Conservation (phyloP, 2,329 filamentous ascomycete species). For the Clarireedia homoeocarpa region DNA sequence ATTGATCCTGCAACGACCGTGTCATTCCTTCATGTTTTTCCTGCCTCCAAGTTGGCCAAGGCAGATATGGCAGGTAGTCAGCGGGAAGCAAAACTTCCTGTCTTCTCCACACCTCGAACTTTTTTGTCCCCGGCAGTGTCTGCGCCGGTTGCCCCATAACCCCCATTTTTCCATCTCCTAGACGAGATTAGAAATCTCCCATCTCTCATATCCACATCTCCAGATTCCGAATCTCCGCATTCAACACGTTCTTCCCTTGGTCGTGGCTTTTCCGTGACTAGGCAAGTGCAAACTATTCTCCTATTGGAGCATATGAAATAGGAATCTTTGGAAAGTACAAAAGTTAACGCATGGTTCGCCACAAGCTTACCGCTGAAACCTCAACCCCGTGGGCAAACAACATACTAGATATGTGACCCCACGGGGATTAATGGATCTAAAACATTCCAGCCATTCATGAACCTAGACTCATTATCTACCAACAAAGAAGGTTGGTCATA, state of each 20-base stretch:
- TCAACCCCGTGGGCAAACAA: constrained; percentile 6
- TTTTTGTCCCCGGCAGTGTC: background rate
- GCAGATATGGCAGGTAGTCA: background rate
- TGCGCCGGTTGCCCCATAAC: background rate
- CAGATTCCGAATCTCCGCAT: too few relatives aligned
- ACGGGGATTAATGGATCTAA: constrained; percentile 3
- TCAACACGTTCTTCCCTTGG: too few relatives aligned
- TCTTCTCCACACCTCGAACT: background rate
- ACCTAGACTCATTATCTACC: background rate
- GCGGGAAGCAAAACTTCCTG: background rate
- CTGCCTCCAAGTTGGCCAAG: too few relatives aligned
- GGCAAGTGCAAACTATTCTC: too few relatives aligned
- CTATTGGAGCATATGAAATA: background rate
- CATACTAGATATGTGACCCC: background rate
- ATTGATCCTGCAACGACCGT: too few relatives aligned
- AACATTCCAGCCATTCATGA: background rate
- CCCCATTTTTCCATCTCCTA: background rate
- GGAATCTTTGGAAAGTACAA: background rate
- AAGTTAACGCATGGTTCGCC: background rate
- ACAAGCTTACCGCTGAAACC: background rate
- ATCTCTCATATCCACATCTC: background rate
- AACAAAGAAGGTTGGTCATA: background rate
- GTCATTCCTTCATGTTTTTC: too few relatives aligned
- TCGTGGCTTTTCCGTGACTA: too few relatives aligned
- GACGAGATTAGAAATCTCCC: background rate